Evolutionary conservation across 257 asterid species (phyloP).

Genomic region (Solanum rostratum): DNA sequence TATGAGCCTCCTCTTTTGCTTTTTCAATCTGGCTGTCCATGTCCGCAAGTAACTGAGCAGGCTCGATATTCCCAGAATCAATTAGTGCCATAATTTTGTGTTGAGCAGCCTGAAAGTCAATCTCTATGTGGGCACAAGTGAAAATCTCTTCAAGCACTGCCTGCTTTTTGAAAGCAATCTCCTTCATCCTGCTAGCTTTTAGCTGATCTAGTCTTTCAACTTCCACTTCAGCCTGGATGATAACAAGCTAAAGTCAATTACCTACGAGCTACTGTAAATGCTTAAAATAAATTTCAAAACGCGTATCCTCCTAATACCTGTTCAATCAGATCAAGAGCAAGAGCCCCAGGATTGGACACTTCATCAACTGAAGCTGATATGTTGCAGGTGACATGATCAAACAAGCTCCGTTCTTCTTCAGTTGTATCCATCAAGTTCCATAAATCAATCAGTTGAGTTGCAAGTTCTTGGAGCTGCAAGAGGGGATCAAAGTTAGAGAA

Average conservation of each 20-base stretch:
- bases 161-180: constrained; percentile 90
- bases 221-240: constrained; percentile 74
- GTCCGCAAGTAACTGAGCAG: constrained; percentile 72
- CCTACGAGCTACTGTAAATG: not conserved
- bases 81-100: constrained; percentile 62
- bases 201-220: constrained; percentile 90
- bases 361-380: constrained; percentile 79
- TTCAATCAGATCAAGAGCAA: constrained; percentile 75
- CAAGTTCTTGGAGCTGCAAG: constrained; percentile 87
- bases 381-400: constrained; percentile 65
- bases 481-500: not conserved
- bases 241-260: not conserved
- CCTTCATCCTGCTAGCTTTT: constrained; percentile 95
- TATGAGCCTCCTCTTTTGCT: constrained; percentile 82
- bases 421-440: constrained; percentile 99
- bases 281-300: not conserved
- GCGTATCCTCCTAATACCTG: constrained; percentile 29
- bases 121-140: constrained; percentile 74
- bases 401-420: constrained; percentile 52
- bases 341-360: constrained; percentile 77
- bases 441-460: constrained; percentile 74
- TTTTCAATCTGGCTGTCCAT: constrained; percentile 77
- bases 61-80: constrained; percentile 77
- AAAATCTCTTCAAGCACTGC: constrained; percentile 78
- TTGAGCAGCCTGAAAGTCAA: constrained; percentile 71